These are phyloP conservation scores for Ascoidea tarda DNA, from an alignment of 805 yeast species.

Conservation along the genomic window DNA sequence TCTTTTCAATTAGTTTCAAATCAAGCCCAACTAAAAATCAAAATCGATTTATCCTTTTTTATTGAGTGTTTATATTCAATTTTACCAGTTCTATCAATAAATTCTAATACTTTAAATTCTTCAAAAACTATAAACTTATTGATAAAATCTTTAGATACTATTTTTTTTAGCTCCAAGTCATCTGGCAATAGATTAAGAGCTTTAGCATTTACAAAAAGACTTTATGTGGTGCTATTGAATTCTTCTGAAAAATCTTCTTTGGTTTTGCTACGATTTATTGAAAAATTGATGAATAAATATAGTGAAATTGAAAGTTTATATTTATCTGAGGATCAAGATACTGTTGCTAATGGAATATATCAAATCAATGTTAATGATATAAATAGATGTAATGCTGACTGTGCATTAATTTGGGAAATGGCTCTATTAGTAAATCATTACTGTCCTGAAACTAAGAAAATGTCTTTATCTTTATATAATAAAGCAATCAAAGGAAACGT, in stretches of 20 bases:
- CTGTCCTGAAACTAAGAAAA: slow-evolving; percentile 67
- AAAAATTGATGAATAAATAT: slow-evolving; percentile 57
- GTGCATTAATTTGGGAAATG: slow-evolving; percentile 86
- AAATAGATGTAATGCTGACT: slow-evolving; percentile 71
- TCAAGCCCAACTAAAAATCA: slow-evolving; percentile 57
- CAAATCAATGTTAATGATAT: slow-evolving; percentile 50
- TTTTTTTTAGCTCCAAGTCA: slow-evolving; percentile 64
- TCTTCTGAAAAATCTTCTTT: slow-evolving; percentile 81
- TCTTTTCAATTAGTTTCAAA: slow-evolving; percentile 77
- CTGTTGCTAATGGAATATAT: slow-evolving; percentile 70
- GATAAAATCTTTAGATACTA: slow-evolving; percentile 60
- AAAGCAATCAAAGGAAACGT: too few relatives aligned
- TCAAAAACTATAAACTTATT: slow-evolving; percentile 47
- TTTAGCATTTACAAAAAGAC: slow-evolving; percentile 68
- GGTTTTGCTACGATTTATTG: slow-evolving; percentile 66
- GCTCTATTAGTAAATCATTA: slow-evolving; percentile 70
- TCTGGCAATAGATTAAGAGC: slow-evolving; percentile 50
- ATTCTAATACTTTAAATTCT: slow-evolving; percentile 76
- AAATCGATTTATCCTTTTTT: slow-evolving; percentile 72
- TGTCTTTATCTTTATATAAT: too few relatives aligned
- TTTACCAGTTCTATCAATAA: slow-evolving; percentile 54
- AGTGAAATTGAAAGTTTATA: slow-evolving; percentile 63
- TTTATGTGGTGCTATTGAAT: slow-evolving; percentile 52
- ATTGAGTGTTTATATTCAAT: slow-evolving; percentile 61
- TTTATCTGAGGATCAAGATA: slow-evolving; percentile 59